Evolutionary conservation across 192 early-diverging fungal genomes (phyloP), one percentile per base, ranked within the genome.

Genomic region (Umbelopsis sp.): DNA sequence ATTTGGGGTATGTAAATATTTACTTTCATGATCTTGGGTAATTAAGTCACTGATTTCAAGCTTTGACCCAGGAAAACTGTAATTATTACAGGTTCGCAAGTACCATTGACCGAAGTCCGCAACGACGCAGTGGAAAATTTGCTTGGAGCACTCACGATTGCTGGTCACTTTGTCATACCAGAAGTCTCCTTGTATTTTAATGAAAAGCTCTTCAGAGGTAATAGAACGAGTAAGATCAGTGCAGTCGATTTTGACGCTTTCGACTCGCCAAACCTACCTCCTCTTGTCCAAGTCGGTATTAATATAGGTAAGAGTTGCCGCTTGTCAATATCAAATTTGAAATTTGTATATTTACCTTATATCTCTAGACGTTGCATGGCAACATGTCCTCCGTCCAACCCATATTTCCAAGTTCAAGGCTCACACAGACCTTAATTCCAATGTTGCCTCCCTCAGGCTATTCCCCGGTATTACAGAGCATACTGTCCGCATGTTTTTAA

Each of bases 41-140:
- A 41, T 5, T 0, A 41, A 11, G 7, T 41, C 12, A 41, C 38
- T 41, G 8, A 41, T 41, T 41, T 41, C 38, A 41, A 11, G 38
- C 4, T 3, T 34, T 68, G 3, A 3, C 69, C 67, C 45, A 88
- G 88, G 26, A 99, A 99, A 77, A 93, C 97, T 20, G 96, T 99
- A 32, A 98, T 99, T 72, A 78, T 99, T 67, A 99, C 95, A 4
- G 98, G 98, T 11, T 97, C 96, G 21, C 98, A 99, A 80, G 94
- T 99, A 7, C 98, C 98, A 0, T 85, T 99, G 45, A 94, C 96
- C 20, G 98, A 99, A 79, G 91, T 99, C 34, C 88, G 98, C 51
- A 99, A 97, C 81, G 98, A 99, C 79, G 98, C 95, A 0, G 90
- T 97, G 12, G 98, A 99, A 65, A 99, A 99, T 79, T 84, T 99